Conservation (phyloP, 345 rosid genomes). For the Sonneratia alba region DNA sequence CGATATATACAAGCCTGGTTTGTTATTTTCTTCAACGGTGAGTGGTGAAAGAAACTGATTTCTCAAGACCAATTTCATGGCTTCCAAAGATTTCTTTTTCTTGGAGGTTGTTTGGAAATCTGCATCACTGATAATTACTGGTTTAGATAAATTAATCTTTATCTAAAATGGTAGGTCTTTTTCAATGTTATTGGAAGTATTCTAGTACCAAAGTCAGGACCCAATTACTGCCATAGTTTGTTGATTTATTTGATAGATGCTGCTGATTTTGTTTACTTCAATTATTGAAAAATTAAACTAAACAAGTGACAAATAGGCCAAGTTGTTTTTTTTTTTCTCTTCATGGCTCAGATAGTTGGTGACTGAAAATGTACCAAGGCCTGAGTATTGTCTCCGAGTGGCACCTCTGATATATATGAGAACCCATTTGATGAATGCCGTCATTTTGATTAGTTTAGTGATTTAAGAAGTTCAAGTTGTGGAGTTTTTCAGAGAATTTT, state of each 20-base stretch:
- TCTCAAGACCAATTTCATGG: not conserved
- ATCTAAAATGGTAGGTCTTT: not conserved
- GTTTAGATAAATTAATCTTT: not conserved
- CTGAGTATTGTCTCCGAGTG: not conserved
- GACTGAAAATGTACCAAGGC: not conserved
- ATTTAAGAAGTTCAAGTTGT: slow-evolving; percentile 1
- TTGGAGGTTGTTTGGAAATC: not conserved
- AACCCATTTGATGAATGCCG: not conserved
- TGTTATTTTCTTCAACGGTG: not conserved
- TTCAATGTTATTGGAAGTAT: not conserved
- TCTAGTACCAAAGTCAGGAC: not conserved
- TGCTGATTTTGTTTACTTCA: not conserved
- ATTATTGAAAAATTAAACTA: not conserved
- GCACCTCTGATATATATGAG: not conserved
- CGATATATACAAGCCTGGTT: not conserved
- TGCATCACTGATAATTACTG: not conserved
- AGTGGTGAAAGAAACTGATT: not conserved
- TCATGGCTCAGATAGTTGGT: not conserved
- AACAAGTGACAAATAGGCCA: not conserved
- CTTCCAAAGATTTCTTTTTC: not conserved
- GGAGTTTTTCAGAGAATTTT: not conserved
- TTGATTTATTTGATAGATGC: not conserved
- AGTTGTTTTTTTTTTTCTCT: not conserved
- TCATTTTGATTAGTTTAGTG: not conserved
- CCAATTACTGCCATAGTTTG: not conserved